Evolutionary conservation across 495 filamentous ascomycete genomes (phyloP), one percentile per base, ranked within the genome.

Genomic region (Talaromyces borbonicus): DNA sequence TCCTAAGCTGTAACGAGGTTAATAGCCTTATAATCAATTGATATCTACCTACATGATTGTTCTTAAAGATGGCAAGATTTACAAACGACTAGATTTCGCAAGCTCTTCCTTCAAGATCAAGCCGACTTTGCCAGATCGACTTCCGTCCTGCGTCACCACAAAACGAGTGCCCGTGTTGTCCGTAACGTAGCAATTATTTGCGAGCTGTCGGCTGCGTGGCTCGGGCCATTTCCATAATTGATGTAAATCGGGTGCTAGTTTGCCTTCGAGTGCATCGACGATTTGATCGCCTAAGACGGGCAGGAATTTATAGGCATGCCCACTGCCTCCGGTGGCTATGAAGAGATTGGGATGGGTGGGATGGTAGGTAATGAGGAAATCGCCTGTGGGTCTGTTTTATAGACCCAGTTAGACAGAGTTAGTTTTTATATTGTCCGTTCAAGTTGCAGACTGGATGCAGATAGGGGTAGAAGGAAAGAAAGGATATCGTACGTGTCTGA

Each of bases 251-350:
- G 61, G 57, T 1, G 78, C 77, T 26, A 77, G 67, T 5, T 61
- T 61, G 2, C 76, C 69, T 57, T 75, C 67, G 19, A 94, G 57
- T 22, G 77, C 74, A 53, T 87, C 80, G 9, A 81, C 80, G 33
- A 94, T 72, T 56, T 80, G 80, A 43, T 85, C 83, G 11, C 90
- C 89, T 9, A 95, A 61, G 12, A 94, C 80, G 2, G 89, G 89
- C 60, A 94, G 62, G 60, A 95, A 95, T 59, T 95, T 95, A 67
- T 83, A 95, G 3, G 60, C 89, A 59, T 96, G 90, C 2, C 89
- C 89, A 54, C 81, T 86, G 11, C 85, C 89, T 11, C 89, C 89
- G 0, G 85, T 90, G 1, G 86, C 83, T 11, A 96, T 56, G 60
- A 95, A 89, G 15, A 95, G 65, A 9, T 76, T 74, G 19, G 71